Conservation (phyloP, 768 basidiomycete species). For the Aureoboletus auriporus region DNA sequence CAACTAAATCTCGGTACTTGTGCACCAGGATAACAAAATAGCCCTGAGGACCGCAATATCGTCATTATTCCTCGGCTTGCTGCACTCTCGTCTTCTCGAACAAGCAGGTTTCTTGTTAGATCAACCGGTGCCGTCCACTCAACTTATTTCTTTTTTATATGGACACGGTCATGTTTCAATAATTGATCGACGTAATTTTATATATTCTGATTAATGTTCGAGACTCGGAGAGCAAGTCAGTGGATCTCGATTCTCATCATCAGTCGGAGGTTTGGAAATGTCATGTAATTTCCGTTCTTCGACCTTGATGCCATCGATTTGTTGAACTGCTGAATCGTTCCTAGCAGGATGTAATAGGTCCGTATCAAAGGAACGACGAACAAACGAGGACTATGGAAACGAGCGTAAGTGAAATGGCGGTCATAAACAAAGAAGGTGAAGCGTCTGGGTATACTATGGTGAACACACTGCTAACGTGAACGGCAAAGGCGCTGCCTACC, state of each 20-base stretch:
- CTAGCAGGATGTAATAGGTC: not conserved
- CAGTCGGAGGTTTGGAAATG: not conserved
- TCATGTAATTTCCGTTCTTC: slow-evolving; percentile 14
- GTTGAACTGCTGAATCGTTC: not conserved
- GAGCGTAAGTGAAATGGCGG: slow-evolving; percentile 15
- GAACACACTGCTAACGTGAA: slow-evolving; percentile 14
- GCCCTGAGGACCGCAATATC: too few species aligned
- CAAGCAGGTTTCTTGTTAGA: too few species aligned
- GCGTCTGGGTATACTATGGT: slow-evolving; percentile 19
- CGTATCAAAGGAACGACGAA: slow-evolving; percentile 19
- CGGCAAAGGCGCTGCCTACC: slow-evolving; percentile 17
- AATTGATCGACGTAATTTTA: too few species aligned
- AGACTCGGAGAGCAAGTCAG: not conserved
- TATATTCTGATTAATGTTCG: not conserved
- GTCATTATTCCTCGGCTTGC: too few species aligned
- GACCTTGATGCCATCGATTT: not conserved
- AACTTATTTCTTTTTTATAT: too few species aligned
- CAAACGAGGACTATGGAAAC: slow-evolving; percentile 12
- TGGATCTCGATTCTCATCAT: not conserved
- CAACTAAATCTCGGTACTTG: too few species aligned
- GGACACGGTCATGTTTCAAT: too few species aligned
- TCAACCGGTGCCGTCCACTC: too few species aligned
- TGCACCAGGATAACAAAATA: too few species aligned
- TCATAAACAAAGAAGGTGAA: slow-evolving; percentile 11
- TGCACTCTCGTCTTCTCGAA: too few species aligned